Base-by-base conservation (phyloP, 208 protist genomes). In the Endotrypanum monterogeii region DNA sequence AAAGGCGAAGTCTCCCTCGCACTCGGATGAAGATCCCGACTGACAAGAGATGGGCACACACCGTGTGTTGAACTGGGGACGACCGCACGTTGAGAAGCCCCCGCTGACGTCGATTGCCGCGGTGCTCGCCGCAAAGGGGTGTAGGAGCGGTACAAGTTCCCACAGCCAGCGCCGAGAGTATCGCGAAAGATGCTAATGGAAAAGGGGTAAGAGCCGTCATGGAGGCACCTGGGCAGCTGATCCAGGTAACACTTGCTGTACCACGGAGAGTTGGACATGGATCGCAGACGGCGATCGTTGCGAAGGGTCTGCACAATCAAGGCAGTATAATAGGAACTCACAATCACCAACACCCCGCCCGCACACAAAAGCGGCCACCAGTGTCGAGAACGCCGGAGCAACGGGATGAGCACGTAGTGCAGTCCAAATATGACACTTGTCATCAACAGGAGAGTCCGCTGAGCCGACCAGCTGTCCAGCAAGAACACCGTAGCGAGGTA, bases 401-500 rank as follows among this genome's bases (percentile, higher is more conserved):
- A 41, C 2, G 74, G 67, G n/a, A 84, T 74, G n/a, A 91, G 67
- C 56, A 83, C 32, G 32, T 83, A 67, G 16, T 83, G 69, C 16
- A 82, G 23, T 12, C 68, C 52, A 71, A 81, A 65, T n/a, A 80
- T 76, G 16, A 80, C 0, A 23, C 54, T 41, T 20, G 68, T 67
- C 50, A 84, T 56, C 23, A 73, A 16, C 20, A 82, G 20, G 41
- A 79, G 70, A n/a, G 54, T 7, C 1, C 79, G 25, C 35, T 85
- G 76, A 18, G 87, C 72, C 1, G 60, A 4, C 23, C 65, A 60
- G 23, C 50, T 79, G 62, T 85, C 79, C 3, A 83, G 57, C 46
- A 92, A 55, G 63, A 88, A 92, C 14, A 85, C 37, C 0, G 80
- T 67, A 25, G 82, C 79, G 18, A 90, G 68, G 48, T 62, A 69